Evolutionary conservation across 2,329 filamentous ascomycete species (phyloP), one percentile per base, ranked within the genome.

Genomic region (Exophiala oligosperma): DNA sequence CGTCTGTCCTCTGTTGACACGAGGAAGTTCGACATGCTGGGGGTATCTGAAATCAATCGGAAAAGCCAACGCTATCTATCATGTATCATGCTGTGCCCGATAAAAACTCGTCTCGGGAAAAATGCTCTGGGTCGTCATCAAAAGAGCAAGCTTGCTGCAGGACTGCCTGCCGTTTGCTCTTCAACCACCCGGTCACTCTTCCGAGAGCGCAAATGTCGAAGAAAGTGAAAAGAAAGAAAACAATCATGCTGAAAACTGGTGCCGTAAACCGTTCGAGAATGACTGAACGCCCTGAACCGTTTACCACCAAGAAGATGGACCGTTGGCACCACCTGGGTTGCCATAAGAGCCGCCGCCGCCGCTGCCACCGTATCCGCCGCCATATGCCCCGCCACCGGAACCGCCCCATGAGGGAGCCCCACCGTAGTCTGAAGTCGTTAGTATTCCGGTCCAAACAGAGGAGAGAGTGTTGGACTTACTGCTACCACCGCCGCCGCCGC

Each of bases 291-390:
- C 68, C 68, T 73, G 69, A 68, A 71, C 66, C 64, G 69, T 74
- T 74, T 79, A 80, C 78, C 78, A 80, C 78, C 78, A 80, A 56
- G 77, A 80, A 52, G 77, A 79, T 64, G 78, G 77, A 53, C 77
- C 77, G 50, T 74, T 77, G 63, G 77, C 72, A 67, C 77, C 77
- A 38, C 76, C 78, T 47, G 78, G 78, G 72, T 79, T 79, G 61
- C 76, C 76, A 63, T 78, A 78, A 62, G 73, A 60, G 54, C 74
- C 73, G 64, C 76, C 77, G 62, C 64, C 63, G 54, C 72, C 67
- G 62, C 78, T 76, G 59, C 67, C 69, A 61, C 57, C 46, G 24
- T 29, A 28, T 24, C 24, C 61, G 57, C 65, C 62, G 46, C 63
- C 56, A 35, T 56, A 55, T 9, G 21, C 69, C 59, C 57, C 67